Conservation (phyloP, 108 stramenopile genomes). For the Fragilariopsis cylindrus region DNA sequence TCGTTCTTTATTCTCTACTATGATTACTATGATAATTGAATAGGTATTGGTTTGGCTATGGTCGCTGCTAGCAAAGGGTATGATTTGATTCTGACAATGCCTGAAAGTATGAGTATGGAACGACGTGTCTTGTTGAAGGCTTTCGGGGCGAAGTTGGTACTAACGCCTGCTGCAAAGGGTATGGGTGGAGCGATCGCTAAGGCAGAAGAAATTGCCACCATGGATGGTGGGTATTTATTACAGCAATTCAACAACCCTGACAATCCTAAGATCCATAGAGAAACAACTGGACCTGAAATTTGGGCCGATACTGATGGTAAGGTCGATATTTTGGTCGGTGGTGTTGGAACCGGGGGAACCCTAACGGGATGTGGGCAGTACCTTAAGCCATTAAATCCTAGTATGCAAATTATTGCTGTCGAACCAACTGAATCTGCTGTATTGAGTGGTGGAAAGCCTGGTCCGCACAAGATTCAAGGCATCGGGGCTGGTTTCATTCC, state of each 20-base stretch:
- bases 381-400: conserved; percentile 66
- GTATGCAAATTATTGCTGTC: conserved; percentile 66
- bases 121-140: conserved; percentile 71
- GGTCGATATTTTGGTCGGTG: conserved; percentile 73
- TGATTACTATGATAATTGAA: too few species aligned
- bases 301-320: conserved; percentile 69
- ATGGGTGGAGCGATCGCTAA: conserved; percentile 79
- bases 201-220: conserved; percentile 70
- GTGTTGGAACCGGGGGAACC: conserved; percentile 83
- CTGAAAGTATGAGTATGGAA: conserved; percentile 86
- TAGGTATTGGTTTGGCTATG: conserved; percentile 86
- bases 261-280: conserved; percentile 80
- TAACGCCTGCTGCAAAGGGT: conserved; percentile 73
- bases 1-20: too few species aligned
- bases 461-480: conserved; percentile 83
- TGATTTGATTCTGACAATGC: conserved; percentile 90
- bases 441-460: conserved; percentile 55
- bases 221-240: conserved; percentile 55
- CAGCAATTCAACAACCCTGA: conserved; percentile 85
- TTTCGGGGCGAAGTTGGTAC: conserved; percentile 69
- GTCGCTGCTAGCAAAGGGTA: conserved; percentile 82
- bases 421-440: conserved; percentile 74
- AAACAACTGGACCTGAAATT: conserved; percentile 87
- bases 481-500: conserved; percentile 77
- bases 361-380: conserved; percentile 70